Conservation (phyloP, 1,284 basidiomycete species). For the Cryptococcus deneoformans region DNA sequence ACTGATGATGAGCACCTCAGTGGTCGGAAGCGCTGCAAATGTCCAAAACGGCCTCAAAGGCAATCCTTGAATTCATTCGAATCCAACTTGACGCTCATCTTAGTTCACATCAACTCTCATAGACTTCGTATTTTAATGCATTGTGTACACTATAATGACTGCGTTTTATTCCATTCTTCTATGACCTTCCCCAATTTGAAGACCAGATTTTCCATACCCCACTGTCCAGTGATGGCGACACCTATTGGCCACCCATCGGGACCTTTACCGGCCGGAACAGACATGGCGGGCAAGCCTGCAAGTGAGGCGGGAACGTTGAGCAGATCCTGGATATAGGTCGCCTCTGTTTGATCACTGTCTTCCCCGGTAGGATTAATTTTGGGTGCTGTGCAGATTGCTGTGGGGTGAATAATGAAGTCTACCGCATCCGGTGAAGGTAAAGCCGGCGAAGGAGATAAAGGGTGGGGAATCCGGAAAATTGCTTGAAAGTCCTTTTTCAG, state of each 20-base stretch:
- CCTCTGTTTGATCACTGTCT: constrained; percentile 49
- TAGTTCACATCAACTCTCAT: neutral
- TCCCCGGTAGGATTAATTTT: constrained; percentile 40
- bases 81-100: constrained; percentile 6
- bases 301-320: constrained; percentile 89
- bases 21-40: constrained; percentile 19
- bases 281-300: constrained; percentile 80
- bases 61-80: constrained; percentile 21
- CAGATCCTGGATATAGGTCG: constrained; percentile 80
- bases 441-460: constrained; percentile 12
- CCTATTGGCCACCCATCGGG: constrained; percentile 80
- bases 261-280: constrained; percentile 60
- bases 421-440: constrained; percentile 52
- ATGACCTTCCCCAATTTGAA: constrained; percentile 54
- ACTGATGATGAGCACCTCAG: constrained; percentile 6
- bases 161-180: constrained; percentile 23
- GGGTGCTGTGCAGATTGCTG: constrained; percentile 76
- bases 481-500: constrained; percentile 71
- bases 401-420: constrained; percentile 80
- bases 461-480: constrained; percentile 59
- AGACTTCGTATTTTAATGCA: neutral
- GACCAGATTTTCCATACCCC: constrained; percentile 76
- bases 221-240: constrained; percentile 79
- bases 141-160: neutral
- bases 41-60: constrained; percentile 18